Evolutionary conservation across 345 rosid species (phyloP).

Genomic region (Salix dunnii): DNA sequence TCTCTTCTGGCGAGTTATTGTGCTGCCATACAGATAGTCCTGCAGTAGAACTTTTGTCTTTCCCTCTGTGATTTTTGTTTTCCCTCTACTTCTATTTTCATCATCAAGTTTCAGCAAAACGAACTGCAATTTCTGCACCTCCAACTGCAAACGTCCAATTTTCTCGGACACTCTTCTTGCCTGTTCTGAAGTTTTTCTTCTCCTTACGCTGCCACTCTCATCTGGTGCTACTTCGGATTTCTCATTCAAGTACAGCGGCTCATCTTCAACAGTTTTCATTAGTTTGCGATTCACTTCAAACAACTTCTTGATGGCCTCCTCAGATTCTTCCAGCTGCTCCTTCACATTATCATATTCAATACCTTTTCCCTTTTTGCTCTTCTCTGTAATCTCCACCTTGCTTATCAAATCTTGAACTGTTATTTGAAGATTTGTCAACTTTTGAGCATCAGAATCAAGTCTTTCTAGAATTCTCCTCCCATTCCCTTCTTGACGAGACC

Average conservation of each 20-base stretch:
- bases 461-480: constrained; percentile 76
- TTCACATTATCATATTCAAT: constrained; percentile 59
- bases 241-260: constrained; percentile 39
- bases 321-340: constrained; percentile 79
- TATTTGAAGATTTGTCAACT: constrained; percentile 72
- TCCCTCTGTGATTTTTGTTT: constrained; percentile 39
- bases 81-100: constrained; percentile 52
- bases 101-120: constrained; percentile 66
- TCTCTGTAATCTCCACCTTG: constrained; percentile 66
- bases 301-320: constrained; percentile 59
- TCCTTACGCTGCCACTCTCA: constrained; percentile 41
- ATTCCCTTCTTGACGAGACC: constrained; percentile 51
- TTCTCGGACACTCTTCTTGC: constrained; percentile 83
- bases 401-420: constrained; percentile 73
- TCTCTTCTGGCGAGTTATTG: constrained; percentile 38
- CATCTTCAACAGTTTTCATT: constrained; percentile 47
- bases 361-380: constrained; percentile 55
- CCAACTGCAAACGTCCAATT: constrained; percentile 78
- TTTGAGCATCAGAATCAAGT: constrained; percentile 83
- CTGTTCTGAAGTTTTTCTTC: constrained; percentile 59
- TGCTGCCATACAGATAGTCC: constrained; percentile 75
- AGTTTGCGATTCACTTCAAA: constrained; percentile 57
- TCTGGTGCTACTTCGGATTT: constrained; percentile 43
- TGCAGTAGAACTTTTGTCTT: constrained; percentile 66
- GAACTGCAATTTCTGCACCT: constrained; percentile 85